These are phyloP conservation scores for Roridomyces roridus DNA, from an alignment of 768 basidiomycete genomes.

Conservation along the genomic window DNA sequence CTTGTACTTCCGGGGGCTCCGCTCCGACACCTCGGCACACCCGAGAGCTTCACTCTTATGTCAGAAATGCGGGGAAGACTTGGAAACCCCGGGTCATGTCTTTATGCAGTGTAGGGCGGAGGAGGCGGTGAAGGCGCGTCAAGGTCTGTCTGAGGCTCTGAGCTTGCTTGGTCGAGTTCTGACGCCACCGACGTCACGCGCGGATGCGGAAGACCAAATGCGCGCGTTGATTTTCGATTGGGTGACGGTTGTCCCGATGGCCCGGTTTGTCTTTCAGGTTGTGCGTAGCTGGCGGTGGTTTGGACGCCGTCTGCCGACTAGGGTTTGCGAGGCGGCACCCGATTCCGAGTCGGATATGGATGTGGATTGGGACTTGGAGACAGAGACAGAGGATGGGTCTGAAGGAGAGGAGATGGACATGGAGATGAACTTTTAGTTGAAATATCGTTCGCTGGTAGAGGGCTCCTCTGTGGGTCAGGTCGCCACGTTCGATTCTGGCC, in stretches of 20 bases:
- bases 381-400: background rate
- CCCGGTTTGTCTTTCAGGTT: slow-evolving; percentile 2
- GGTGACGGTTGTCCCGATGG: no score
- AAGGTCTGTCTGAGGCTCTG: background rate
- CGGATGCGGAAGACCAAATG: background rate
- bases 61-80: background rate
- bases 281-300: background rate
- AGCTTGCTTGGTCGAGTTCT: background rate
- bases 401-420: background rate
- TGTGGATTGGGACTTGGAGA: background rate
- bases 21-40: background rate
- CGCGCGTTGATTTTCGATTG: background rate
- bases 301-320: background rate
- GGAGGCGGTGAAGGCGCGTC: background rate
- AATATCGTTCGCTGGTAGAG: background rate
- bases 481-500: background rate
- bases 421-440: background rate
- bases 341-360: background rate
- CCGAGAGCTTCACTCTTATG: background rate
- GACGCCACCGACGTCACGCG: background rate
- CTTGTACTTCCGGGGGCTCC: background rate
- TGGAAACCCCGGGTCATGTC: slow-evolving; percentile 9
- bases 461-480: slow-evolving; percentile 8
- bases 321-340: background rate
- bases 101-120: slow-evolving; percentile 1